Conservation (phyloP, 352 stramenopile species). For the Phytopythium ostracodes region DNA sequence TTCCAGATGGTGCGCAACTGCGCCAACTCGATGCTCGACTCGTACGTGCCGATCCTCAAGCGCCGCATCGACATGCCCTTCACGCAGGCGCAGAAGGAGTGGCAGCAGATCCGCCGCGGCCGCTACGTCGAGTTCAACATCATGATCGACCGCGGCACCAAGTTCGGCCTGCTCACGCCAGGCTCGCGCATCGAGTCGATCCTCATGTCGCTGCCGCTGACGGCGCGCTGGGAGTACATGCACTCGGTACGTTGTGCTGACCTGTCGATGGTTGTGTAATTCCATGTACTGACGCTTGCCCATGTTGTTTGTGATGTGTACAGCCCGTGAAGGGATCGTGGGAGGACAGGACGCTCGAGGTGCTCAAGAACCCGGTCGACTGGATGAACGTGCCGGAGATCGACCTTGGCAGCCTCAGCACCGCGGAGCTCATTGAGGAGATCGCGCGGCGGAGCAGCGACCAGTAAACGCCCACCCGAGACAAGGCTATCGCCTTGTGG, state of each 20-base stretch:
- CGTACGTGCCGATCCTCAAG: slow-evolving; percentile 96
- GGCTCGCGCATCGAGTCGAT: slow-evolving; percentile 98
- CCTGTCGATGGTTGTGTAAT: not conserved
- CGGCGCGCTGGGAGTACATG: slow-evolving; percentile 97
- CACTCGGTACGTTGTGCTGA: slow-evolving; percentile 44
- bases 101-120: slow-evolving; percentile 96
- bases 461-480: not conserved
- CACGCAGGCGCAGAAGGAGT: slow-evolving; percentile 95
- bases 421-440: slow-evolving; percentile 68
- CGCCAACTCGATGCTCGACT: slow-evolving; percentile 82
- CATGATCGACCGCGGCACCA: slow-evolving; percentile 98
- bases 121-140: slow-evolving; percentile 99
- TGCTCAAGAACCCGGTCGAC: slow-evolving; percentile 92
- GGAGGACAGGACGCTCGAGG: slow-evolving; percentile 92
- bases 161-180: slow-evolving; percentile 96
- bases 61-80: slow-evolving; percentile 95
- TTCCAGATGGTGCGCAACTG: slow-evolving; percentile 79
- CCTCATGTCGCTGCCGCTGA: slow-evolving; percentile 98
- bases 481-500: too few species aligned
- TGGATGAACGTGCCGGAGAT: slow-evolving; percentile 89
- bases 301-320: slow-evolving; percentile 20
- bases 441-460: slow-evolving; percentile 63
- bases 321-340: slow-evolving; percentile 85
- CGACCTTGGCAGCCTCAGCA: slow-evolving; percentile 66
- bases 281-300: not conserved